phyloP scores from a whole-genome alignment of 371 early-diverging fungal species.

The Circinella umbellata region DNA sequence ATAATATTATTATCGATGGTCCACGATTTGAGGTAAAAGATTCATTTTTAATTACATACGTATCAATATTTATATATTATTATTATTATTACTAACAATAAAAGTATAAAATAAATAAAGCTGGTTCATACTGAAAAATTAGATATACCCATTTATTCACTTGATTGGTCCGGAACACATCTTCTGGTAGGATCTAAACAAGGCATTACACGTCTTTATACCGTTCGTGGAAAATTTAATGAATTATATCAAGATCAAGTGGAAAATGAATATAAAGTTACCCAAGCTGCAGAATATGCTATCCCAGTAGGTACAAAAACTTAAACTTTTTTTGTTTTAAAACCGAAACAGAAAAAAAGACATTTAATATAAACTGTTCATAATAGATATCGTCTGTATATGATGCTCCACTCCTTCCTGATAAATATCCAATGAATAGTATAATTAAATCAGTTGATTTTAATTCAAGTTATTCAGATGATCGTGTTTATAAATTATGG shows the following conservation, averaged over 20 bases:
- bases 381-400: background rate
- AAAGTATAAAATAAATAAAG: background rate
- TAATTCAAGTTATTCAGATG: constrained; percentile 21
- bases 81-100: too few species aligned
- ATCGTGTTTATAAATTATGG: constrained; percentile 17
- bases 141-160: constrained; percentile 31
- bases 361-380: background rate
- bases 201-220: constrained; percentile 23
- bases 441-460: constrained; percentile 33
- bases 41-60: background rate
- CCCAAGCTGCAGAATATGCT: constrained; percentile 27
- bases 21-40: constrained; percentile 29
- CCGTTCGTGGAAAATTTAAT: constrained; percentile 14
- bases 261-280: constrained; percentile 7
- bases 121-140: constrained; percentile 24
- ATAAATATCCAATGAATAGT: constrained; percentile 22
- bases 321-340: background rate
- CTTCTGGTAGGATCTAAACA: constrained; percentile 32
- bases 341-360: too few species aligned
- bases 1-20: constrained; percentile 7
- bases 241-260: background rate
- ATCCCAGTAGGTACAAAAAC: constrained; percentile 2
- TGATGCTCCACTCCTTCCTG: constrained; percentile 11
- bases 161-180: constrained; percentile 38
- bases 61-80: too few species aligned